Evolutionary conservation across 139 green algal genomes (phyloP).

Genomic region (Marvania coccoides): DNA sequence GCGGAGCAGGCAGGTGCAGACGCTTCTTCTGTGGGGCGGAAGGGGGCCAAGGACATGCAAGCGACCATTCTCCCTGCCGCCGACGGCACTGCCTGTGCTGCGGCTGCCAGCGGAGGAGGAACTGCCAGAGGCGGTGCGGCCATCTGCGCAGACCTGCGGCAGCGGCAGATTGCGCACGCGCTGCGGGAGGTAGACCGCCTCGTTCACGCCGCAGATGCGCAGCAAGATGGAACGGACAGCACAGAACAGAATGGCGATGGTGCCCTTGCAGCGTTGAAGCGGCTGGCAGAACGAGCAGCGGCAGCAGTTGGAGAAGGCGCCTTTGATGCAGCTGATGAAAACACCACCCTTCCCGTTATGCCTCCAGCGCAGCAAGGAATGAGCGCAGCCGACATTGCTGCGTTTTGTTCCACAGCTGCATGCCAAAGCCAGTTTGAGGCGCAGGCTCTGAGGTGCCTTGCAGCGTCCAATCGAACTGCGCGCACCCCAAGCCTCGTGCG

Average conservation of each 20-base stretch:
- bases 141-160: background rate
- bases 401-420: background rate
- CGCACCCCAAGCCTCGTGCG: background rate
- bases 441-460: background rate
- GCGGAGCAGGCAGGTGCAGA: background rate
- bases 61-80: background rate
- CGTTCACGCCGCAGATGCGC: background rate
- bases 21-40: background rate
- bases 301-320: background rate
- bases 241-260: background rate
- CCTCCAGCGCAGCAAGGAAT: background rate
- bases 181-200: background rate
- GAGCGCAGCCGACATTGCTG: background rate
- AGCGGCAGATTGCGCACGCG: background rate
- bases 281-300: background rate
- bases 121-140: background rate
- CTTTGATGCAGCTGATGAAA: background rate
- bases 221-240: background rate
- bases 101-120: background rate
- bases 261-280: background rate
- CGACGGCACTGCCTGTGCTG: constrained; percentile 7
- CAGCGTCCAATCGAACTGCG: background rate
- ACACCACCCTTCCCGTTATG: background rate
- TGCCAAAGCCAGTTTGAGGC: constrained; percentile 12
- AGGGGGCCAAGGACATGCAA: background rate